A percentile compares a stretch with the other conserved stretches of the same genome.
Evolutionary conservation across 106 monocot species (phyloP).

Genomic region (Agapanthus africanus): DNA sequence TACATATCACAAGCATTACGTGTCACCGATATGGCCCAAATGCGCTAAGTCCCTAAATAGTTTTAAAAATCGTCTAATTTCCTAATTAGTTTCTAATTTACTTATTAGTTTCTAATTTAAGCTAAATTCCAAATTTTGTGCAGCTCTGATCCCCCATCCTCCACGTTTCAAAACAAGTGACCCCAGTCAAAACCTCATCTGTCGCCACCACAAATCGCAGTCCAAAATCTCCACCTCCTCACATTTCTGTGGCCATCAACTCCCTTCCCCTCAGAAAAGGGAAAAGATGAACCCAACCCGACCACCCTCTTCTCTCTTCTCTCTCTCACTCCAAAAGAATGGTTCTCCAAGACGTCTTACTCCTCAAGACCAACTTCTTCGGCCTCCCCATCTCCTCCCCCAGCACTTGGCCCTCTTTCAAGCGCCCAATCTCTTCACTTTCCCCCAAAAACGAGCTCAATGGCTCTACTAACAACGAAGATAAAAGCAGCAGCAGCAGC

Average conservation of each 20-base stretch:
- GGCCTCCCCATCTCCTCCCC: constrained; percentile 8
- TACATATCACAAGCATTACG: too few relatives aligned
- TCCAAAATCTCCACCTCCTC: not conserved
- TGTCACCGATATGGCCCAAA: too few relatives aligned
- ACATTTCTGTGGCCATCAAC: not conserved
- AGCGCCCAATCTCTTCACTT: not conserved
- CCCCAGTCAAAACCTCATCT: not conserved
- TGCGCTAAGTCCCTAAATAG: too few relatives aligned
- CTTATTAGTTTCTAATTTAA: too few relatives aligned
- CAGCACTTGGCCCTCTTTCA: constrained; percentile 1
- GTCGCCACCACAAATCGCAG: not conserved
- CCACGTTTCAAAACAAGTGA: not conserved
- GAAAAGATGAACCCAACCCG: not conserved
- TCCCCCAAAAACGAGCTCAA: constrained; percentile 1
- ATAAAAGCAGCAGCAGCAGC: constrained; percentile 3
- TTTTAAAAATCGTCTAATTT: too few relatives aligned
- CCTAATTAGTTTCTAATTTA: too few relatives aligned
- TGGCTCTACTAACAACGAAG: not conserved
- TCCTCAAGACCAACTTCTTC: constrained; percentile 6
- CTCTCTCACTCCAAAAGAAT: too few relatives aligned
- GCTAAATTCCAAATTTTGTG: too few relatives aligned
- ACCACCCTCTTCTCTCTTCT: not conserved
- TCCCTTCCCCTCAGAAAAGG: not conserved
- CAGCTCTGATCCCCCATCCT: not conserved
- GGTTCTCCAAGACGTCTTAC: not conserved